These are phyloP conservation scores for Coriaria nepalensis DNA, from an alignment of 306 rosid genomes.

Conservation along the genomic window DNA sequence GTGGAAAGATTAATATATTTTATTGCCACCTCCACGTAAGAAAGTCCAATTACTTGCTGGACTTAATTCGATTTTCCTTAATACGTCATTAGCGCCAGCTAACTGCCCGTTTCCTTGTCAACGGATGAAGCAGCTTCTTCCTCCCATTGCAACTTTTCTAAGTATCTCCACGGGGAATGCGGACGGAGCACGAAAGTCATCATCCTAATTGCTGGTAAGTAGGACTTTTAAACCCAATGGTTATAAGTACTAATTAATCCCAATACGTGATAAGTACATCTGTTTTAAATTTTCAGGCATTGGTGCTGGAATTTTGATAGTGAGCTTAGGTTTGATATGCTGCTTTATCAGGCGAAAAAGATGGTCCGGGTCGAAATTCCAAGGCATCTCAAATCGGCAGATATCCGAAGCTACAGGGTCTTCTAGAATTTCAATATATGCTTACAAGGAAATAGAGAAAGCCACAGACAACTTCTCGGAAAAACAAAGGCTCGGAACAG, in stretches of 20 bases:
- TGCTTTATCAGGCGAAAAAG: slow-evolving; percentile 38
- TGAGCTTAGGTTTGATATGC: slow-evolving; percentile 32
- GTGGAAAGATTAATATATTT: too few species aligned
- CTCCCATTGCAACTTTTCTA: slow-evolving; percentile 36
- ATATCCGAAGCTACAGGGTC: slow-evolving; percentile 61
- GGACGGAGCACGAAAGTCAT: slow-evolving; percentile 49
- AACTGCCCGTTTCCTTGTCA: too few species aligned
- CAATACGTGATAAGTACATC: background rate
- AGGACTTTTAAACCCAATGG: too few species aligned
- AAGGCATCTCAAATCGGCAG: slow-evolving; percentile 55
- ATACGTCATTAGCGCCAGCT: too few species aligned
- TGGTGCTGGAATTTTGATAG: slow-evolving; percentile 41
- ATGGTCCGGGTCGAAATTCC: slow-evolving; percentile 35
- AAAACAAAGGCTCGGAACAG: slow-evolving; percentile 61
- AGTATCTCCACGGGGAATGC: slow-evolving; percentile 53
- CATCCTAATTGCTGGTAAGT: slow-evolving; percentile 59
- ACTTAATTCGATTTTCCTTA: background rate
- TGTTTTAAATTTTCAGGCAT: slow-evolving; percentile 25
- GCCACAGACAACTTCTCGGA: slow-evolving; percentile 84
- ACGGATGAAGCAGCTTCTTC: background rate
- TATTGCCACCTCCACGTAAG: too few species aligned
- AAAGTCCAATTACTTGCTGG: background rate
- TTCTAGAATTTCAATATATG: slow-evolving; percentile 51
- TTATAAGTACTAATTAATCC: too few species aligned
- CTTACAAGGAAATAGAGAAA: slow-evolving; percentile 68